phyloP scores from a whole-genome alignment of 2,329 filamentous ascomycete species.

The Beauveria australis region DNA sequence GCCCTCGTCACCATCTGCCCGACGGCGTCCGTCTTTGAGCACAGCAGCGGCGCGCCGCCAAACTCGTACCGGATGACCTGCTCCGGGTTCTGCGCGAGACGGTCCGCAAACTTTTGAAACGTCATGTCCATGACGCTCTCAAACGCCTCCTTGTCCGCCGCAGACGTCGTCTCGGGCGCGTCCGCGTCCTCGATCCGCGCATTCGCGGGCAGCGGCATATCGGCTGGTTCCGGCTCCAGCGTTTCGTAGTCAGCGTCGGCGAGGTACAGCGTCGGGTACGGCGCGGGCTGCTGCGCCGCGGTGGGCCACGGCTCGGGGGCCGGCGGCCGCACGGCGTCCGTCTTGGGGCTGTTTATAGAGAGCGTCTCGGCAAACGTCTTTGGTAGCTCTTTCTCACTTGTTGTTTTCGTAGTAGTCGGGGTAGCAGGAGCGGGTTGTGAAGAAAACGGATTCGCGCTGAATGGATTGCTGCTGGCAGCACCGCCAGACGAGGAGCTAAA shows the following conservation, averaged over 20 bases:
- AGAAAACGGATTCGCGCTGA: conserved; percentile 24
- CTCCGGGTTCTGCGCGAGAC: conserved; percentile 71
- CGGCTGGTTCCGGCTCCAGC: conserved; percentile 52
- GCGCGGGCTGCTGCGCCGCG: conserved; percentile 51
- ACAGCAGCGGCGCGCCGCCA: conserved; percentile 64
- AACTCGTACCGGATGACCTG: conserved; percentile 79
- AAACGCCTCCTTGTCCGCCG: conserved; percentile 61
- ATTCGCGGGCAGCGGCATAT: conserved; percentile 43
- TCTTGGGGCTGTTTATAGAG: conserved; percentile 52
- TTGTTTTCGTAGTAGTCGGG: conserved; percentile 15
- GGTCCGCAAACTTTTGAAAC: conserved; percentile 74
- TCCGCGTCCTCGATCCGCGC: conserved; percentile 34
- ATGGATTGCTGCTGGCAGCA: conserved; percentile 19
- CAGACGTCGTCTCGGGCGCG: conserved; percentile 27
- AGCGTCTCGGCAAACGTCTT: conserved; percentile 68
- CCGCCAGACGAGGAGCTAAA: conserved; percentile 29
- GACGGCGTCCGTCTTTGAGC: conserved; percentile 67
- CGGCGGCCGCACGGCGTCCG: conserved; percentile 19
- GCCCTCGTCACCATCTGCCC: conserved; percentile 49
- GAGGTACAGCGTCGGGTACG: conserved; percentile 72
- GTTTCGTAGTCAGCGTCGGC: conserved; percentile 89
- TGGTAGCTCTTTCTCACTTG: conserved; percentile 29
- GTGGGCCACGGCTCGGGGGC: conserved; percentile 69
- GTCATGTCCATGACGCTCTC: conserved; percentile 67
- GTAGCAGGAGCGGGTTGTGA: conserved; percentile 15